Base-by-base conservation (phyloP, 352 stramenopile genomes). In the Phytopythium delawarense region DNA sequence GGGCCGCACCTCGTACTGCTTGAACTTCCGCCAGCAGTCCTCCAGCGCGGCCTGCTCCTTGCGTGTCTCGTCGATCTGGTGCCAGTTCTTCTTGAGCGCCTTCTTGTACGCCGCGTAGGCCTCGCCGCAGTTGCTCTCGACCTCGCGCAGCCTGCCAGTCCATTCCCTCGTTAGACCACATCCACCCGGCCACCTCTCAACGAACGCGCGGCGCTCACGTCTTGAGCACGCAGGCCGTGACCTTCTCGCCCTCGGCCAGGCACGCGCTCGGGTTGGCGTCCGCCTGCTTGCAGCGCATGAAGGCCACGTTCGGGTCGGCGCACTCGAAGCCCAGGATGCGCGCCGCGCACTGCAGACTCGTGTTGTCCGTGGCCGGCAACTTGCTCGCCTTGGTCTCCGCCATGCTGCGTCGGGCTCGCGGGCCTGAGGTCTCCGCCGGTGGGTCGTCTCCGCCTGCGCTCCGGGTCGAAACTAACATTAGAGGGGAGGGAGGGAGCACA, bases 31-130 rank as follows among this genome's bases (percentile, higher is more conserved):
- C 81, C 87, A 94, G 80, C 88, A 96, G 55, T 79, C 70, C 71
- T 94, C 84, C 59, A 96, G 75, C 59, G 86, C 86, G n/a, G 73
- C 69, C 74, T 96, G 79, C 66, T 95, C 83, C 76, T 94, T 93
- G 65, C 87, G 78, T 66, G 83, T 86, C 62, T 91, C 76, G 44
- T 96, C 82, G 46, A 92, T 81, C 71, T 88, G 81, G 69, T 92
- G 84, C 84, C 84, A 94, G 77, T 92, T 96, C 76, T 90, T 87
- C 78, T 94, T 90, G 13, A 96, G 71, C 62, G 86, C 87, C 70
- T 83, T 82, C 74, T 95, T 92, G 82, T 95, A 96, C 72, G 83
- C 83, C 62, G 75, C 62, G 77, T 90, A 96, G 54, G 83, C 86
- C 50, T 93, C 85, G n/a, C 84, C 85, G 74, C 88, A 96, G 66